Conservation (phyloP, 257 asterid species). For the Petunia axillaris region DNA sequence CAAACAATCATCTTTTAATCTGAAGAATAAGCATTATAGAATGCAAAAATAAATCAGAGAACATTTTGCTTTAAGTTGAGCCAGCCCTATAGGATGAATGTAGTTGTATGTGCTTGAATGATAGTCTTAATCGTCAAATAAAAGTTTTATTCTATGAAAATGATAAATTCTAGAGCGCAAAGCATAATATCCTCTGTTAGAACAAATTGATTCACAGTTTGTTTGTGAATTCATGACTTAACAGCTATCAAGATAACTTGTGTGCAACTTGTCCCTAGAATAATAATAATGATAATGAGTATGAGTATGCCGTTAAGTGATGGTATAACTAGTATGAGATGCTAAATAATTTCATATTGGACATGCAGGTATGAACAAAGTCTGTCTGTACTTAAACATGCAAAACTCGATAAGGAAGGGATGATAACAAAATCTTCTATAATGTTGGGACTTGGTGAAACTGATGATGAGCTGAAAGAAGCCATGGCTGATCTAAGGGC, state of each 20-base stretch:
- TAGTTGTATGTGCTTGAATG: not conserved
- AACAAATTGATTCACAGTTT: not conserved
- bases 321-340: constrained; percentile 7
- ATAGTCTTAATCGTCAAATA: not conserved
- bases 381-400: constrained; percentile 85
- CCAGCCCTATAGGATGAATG: not conserved
- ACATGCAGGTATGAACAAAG: constrained; percentile 86
- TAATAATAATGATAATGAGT: not conserved
- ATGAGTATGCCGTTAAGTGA: not conserved
- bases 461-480: constrained; percentile 86
- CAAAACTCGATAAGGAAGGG: constrained; percentile 77
- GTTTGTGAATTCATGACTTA: not conserved
- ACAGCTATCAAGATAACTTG: not conserved
- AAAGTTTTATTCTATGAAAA: not conserved
- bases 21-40: not conserved
- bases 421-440: constrained; percentile 92
- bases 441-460: constrained; percentile 99
- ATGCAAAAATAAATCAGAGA: not conserved
- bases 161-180: not conserved
- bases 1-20: not conserved
- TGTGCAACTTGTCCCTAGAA: not conserved
- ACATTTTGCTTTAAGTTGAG: too few relatives aligned
- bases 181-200: not conserved
- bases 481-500: constrained; percentile 91
- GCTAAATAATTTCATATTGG: constrained; percentile 24